A percentile compares a stretch with the other conserved stretches of the same genome.
Evolutionary conservation across 2,329 filamentous ascomycete genomes (phyloP).

Genomic region (Neonectria punicea): DNA sequence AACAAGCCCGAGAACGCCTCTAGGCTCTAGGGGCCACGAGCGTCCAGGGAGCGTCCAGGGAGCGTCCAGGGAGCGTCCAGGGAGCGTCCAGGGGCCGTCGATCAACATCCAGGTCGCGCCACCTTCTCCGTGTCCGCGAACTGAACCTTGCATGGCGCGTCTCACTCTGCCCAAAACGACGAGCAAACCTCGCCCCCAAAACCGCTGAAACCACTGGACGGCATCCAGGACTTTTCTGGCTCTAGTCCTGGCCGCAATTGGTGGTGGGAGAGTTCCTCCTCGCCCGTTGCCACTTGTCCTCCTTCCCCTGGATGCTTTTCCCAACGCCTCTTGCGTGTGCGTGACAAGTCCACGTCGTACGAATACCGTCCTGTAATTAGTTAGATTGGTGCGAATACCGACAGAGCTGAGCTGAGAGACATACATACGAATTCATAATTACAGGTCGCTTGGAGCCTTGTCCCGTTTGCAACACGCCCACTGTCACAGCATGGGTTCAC

Average conservation of each 20-base stretch:
- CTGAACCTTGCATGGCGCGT: not conserved
- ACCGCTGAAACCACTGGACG: not conserved
- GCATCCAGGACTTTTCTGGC: not conserved
- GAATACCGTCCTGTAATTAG: no score
- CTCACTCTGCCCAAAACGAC: not conserved
- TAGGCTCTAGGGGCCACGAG: no score
- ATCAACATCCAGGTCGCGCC: conserved; percentile 1
- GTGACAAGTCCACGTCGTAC: not conserved
- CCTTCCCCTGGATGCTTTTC: not conserved
- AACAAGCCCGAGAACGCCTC: not conserved
- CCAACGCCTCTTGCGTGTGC: not conserved
- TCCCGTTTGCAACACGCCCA: conserved; percentile 29
- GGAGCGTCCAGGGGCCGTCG: not conserved
- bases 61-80: not conserved
- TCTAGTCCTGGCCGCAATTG: no score
- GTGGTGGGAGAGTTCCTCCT: no score
- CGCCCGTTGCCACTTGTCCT: not conserved
- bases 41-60: not conserved
- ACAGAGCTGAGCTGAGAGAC: not conserved
- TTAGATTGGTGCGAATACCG: no score
- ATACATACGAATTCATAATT: not conserved
- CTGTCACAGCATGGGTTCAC: conserved; percentile 31
- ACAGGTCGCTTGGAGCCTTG: not conserved
- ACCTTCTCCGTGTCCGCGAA: not conserved
- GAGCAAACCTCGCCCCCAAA: not conserved